These are phyloP conservation scores for Corymbia calophylla DNA, from an alignment of 441 rosid species.

Conservation along the genomic window DNA sequence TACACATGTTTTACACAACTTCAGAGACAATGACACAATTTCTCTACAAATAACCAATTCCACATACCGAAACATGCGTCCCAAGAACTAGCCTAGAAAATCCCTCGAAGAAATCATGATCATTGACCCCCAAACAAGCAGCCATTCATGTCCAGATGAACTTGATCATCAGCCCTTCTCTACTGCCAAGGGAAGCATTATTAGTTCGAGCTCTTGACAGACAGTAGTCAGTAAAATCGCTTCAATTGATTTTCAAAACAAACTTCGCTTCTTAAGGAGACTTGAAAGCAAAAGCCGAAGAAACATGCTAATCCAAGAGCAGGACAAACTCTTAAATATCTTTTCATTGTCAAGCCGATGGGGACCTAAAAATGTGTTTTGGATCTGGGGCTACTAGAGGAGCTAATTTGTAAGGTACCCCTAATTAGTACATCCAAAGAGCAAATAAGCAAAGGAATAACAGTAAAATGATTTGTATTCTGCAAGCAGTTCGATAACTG, in stretches of 20 bases:
- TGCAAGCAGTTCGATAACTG: slow-evolving; percentile 38
- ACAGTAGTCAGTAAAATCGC: not conserved
- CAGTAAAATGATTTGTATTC: not conserved
- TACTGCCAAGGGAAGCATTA: not conserved
- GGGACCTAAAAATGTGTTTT: not conserved
- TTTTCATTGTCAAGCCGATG: not conserved
- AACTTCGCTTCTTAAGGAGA: not conserved
- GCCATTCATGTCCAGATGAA: not conserved
- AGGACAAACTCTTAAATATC: not conserved
- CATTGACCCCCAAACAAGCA: not conserved
- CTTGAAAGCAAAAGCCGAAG: not conserved
- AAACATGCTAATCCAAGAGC: not conserved
- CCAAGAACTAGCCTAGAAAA: not conserved
- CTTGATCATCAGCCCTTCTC: not conserved
- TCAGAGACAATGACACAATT: not conserved
- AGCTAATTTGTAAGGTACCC: not conserved
- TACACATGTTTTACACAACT: not conserved
- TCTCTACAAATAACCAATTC: not conserved
- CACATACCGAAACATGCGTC: not conserved
- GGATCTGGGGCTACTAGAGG: not conserved
- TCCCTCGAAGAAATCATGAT: not conserved
- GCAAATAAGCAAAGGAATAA: not conserved
- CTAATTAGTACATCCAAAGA: not conserved
- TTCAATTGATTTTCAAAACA: not conserved
- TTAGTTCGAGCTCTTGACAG: not conserved